Evolutionary conservation across 2,329 filamentous ascomycete species (phyloP), one percentile per base, ranked within the genome.

Genomic region (Paracoccidioides brasiliensis): DNA sequence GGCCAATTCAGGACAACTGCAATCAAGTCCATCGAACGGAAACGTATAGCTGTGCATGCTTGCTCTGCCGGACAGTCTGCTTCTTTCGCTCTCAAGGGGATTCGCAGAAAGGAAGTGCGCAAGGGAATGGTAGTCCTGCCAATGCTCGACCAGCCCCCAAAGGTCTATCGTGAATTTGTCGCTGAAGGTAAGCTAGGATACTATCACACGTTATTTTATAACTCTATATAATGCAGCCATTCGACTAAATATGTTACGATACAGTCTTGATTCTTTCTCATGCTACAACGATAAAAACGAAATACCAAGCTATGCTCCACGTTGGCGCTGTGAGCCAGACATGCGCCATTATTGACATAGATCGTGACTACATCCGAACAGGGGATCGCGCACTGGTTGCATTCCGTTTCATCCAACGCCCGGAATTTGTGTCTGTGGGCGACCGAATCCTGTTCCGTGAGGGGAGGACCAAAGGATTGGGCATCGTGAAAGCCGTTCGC

Each of bases 41-140:
- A 97, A 77, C 81, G 93, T 22, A 91, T 97, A 61, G 79, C 82
- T 30, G 91, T 96, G 0, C 89, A 90, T 0, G 88, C 85, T 1
- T 91, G 89, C 38, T 88, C 86, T 10, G 93, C 93, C 0, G 93
- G 93, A 0, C 93, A 98, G 71, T 94, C 88, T 33, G 93, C 88
- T 0, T 93, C 87, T 7, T 94, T 98, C 65, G 91, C 93, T 0
- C 70, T 98, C 54, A 90, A 93, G 62, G 85, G 90, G 59, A 80
- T 97, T 2, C 83, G 90, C 51, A 78, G 91, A 44, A 95, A 91
- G 69, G 91, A 97, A 62, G 91, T 98, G 0, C 81, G 93, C 10
- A 98, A 98, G 75, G 93, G 93, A 35, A 97, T 97, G 90, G 93
- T 98, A 1, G 89, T 97, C 4, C 76, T 98, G 35, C 87, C 90